These are phyloP conservation scores for Fusarium torulosum DNA, from an alignment of 2,329 filamentous ascomycete genomes.

Conservation along the genomic window DNA sequence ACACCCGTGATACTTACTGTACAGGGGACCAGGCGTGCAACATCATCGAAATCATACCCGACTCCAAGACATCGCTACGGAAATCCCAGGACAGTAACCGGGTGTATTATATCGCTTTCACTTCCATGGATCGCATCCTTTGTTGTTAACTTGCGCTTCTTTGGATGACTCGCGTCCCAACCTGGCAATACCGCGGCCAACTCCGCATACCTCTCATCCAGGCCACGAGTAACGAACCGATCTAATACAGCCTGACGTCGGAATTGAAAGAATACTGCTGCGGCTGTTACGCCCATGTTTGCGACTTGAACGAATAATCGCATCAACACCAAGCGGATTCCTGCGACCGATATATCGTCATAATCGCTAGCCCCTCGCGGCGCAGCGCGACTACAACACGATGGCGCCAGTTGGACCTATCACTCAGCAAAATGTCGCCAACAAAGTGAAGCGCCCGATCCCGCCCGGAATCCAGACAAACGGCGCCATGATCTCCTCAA, in stretches of 20 bases:
- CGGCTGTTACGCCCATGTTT: constrained; percentile 40
- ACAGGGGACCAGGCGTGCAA: constrained; percentile 38
- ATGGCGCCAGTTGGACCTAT: constrained; percentile 70
- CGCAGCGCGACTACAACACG: constrained; percentile 49
- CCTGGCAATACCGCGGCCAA: constrained; percentile 32
- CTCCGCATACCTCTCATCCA: constrained; percentile 40
- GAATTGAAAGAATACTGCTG: constrained; percentile 33
- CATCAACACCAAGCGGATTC: constrained; percentile 34
- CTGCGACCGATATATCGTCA: constrained; percentile 25
- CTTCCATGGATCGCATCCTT: constrained; percentile 33
- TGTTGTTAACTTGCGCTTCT: constrained; percentile 31
- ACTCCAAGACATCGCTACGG: constrained; percentile 20
- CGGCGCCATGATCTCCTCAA: constrained; percentile 64
- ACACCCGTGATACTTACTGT: constrained; percentile 43
- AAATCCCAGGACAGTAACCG: constrained; percentile 1
- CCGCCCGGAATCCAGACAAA: constrained; percentile 76
- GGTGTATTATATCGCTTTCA: background rate
- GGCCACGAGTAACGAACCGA: constrained; percentile 41
- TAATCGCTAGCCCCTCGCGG: constrained; percentile 38
- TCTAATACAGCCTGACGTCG: constrained; percentile 10
- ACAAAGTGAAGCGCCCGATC: constrained; percentile 77
- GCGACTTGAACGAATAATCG: constrained; percentile 33
- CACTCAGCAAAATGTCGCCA: constrained; percentile 57
- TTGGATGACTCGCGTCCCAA: constrained; percentile 32
- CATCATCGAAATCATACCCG: constrained; percentile 41